phyloP scores from a whole-genome alignment of 2,329 filamentous ascomycete genomes.

The Cercospora janseana region DNA sequence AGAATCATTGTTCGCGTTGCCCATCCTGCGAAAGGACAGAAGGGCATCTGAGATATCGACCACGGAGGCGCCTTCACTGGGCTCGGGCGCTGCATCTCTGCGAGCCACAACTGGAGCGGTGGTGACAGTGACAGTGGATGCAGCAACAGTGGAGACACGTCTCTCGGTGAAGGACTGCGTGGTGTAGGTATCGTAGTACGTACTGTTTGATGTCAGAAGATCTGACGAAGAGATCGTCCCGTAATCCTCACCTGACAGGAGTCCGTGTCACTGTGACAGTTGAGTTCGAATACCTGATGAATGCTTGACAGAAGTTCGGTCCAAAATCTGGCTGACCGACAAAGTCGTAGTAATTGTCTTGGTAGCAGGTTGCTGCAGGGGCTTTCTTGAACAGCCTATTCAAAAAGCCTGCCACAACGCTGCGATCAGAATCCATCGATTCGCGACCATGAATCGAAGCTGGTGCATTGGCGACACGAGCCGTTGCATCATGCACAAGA shows the following conservation, averaged over 20 bases:
- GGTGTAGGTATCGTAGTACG: constrained; percentile 19
- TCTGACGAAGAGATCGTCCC: not conserved
- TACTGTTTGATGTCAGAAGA: constrained; percentile 22
- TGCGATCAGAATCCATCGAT: constrained; percentile 9
- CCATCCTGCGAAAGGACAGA: constrained; percentile 24
- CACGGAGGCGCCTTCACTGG: constrained; percentile 9
- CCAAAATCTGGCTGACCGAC: constrained; percentile 27
- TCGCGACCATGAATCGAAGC: constrained; percentile 25
- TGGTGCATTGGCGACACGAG: constrained; percentile 27
- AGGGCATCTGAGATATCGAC: constrained; percentile 17
- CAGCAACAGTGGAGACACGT: constrained; percentile 25
- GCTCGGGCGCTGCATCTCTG: constrained; percentile 25
- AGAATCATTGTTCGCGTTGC: constrained; percentile 15
- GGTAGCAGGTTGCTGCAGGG: constrained; percentile 19
- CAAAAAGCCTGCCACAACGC: constrained; percentile 27
- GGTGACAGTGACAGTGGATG: constrained; percentile 30
- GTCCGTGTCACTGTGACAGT: constrained; percentile 32
- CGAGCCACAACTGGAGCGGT: constrained; percentile 15
- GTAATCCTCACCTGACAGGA: constrained; percentile 32
- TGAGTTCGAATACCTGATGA: constrained; percentile 30
- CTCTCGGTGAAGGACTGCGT: constrained; percentile 28
- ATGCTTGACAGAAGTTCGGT: constrained; percentile 29
- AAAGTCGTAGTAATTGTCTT: constrained; percentile 31
- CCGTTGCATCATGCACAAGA: constrained; percentile 28
- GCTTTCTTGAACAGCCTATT: constrained; percentile 28